Evolutionary conservation across 225 moss, liverwort and hornwort genomes (phyloP).

Genomic region (Pleurozium schreberi): DNA sequence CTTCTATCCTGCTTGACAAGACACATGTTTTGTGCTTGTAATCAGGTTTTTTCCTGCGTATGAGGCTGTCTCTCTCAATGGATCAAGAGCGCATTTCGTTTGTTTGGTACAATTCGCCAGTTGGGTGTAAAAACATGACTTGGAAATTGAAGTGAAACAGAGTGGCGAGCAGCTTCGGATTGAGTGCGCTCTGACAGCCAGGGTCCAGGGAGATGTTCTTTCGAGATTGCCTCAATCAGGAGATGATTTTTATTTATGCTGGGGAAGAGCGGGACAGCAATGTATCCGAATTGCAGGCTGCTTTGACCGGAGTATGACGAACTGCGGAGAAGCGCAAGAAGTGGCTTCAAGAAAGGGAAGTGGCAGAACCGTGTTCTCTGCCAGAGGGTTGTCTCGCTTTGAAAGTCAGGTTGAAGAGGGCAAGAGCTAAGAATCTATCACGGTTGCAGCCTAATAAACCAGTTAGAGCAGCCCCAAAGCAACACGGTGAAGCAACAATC

Average conservation of each 20-base stretch:
- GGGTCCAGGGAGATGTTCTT: slow-evolving; percentile 26
- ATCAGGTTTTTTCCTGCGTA: background rate
- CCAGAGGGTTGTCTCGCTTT: slow-evolving; percentile 15
- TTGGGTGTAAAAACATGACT: background rate
- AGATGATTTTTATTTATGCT: background rate
- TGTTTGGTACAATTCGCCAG: background rate
- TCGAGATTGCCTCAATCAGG: slow-evolving; percentile 3
- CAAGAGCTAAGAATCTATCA: background rate
- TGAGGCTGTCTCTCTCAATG: background rate
- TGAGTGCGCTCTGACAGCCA: slow-evolving; percentile 1
- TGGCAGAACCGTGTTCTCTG: slow-evolving; percentile 1
- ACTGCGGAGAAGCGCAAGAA: slow-evolving; percentile 1
- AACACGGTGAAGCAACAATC: too few species aligned
- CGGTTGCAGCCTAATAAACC: slow-evolving; percentile 13
- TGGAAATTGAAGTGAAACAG: background rate
- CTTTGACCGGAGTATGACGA: slow-evolving; percentile 18
- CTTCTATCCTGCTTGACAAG: background rate
- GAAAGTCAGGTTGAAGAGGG: slow-evolving; percentile 16
- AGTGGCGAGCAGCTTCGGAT: background rate
- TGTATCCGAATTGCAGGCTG: slow-evolving; percentile 3
- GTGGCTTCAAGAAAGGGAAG: slow-evolving; percentile 10
- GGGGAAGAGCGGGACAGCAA: slow-evolving; percentile 17
- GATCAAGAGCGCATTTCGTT: background rate
- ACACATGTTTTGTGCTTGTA: background rate
- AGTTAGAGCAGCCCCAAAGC: too few species aligned